Evolutionary conservation across 1,139 yeast genomes (phyloP).

Genomic region (Sugiyamaella novakii): DNA sequence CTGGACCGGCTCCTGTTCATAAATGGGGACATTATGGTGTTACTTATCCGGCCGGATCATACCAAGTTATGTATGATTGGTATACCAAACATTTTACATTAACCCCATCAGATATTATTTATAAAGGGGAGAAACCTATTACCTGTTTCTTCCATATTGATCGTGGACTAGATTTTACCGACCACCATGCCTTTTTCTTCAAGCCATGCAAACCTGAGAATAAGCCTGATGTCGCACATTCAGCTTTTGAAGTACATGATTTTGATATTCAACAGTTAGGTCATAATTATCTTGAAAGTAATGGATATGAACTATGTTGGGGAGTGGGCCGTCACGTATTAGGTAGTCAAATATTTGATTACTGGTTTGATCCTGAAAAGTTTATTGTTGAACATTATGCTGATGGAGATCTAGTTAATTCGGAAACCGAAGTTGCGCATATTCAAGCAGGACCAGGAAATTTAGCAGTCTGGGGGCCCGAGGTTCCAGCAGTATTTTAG

Average conservation of each 20-base stretch:
- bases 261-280: constrained; percentile 14
- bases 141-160: constrained; percentile 15
- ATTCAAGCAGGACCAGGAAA: constrained; percentile 8
- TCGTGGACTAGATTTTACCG: constrained; percentile 8
- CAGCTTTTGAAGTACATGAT: constrained; percentile 13
- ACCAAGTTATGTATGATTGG: constrained; percentile 9
- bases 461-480: constrained; percentile 12
- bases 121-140: constrained; percentile 1
- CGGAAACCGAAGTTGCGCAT: constrained; percentile 6
- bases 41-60: constrained; percentile 10
- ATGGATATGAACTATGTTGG: constrained; percentile 14
- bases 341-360: constrained; percentile 13
- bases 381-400: constrained; percentile 14
- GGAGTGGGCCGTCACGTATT: constrained; percentile 12
- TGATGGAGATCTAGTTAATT: constrained; percentile 13
- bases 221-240: constrained; percentile 10
- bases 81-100: constrained; percentile 4
- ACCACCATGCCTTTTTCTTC: constrained; percentile 14
- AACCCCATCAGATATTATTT: constrained; percentile 13
- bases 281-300: constrained; percentile 10
- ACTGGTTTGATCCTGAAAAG: constrained; percentile 11
- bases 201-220: constrained; percentile 12
- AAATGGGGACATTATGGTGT: constrained; percentile 16
- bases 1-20: constrained; percentile 14
- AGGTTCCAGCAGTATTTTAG: constrained; percentile 12